These are phyloP conservation scores for Basipetospora chlamydospora DNA, from an alignment of 2,329 filamentous ascomycete genomes.

Conservation along the genomic window DNA sequence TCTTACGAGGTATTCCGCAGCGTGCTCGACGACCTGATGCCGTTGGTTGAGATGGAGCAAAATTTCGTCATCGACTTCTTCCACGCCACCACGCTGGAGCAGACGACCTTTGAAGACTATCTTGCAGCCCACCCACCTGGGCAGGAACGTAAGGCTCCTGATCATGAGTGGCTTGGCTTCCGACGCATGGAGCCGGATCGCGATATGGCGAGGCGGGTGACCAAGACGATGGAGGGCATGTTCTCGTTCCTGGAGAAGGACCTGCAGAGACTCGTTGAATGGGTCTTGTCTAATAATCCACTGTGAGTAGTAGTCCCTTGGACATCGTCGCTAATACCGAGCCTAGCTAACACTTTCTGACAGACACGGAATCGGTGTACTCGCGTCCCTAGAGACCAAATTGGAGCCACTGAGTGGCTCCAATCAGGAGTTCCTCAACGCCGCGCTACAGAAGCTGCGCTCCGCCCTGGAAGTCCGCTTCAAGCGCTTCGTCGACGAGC, in stretches of 20 bases:
- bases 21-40: slow-evolving; percentile 67
- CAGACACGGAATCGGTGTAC: slow-evolving; percentile 78
- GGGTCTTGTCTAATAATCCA: slow-evolving; percentile 67
- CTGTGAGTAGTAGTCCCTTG: slow-evolving; percentile 62
- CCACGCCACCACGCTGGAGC: slow-evolving; percentile 76
- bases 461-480: slow-evolving; percentile 61
- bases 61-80: slow-evolving; percentile 97
- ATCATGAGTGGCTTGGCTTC: slow-evolving; percentile 9
- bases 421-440: slow-evolving; percentile 83
- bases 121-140: slow-evolving; percentile 48
- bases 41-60: slow-evolving; percentile 80
- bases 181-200: slow-evolving; percentile 72
- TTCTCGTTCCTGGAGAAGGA: slow-evolving; percentile 72
- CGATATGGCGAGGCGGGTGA: slow-evolving; percentile 67
- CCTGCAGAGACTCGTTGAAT: slow-evolving; percentile 66
- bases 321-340: no score
- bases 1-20: slow-evolving; percentile 72
- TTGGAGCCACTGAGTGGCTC: slow-evolving; percentile 69
- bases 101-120: slow-evolving; percentile 68
- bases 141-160: slow-evolving; percentile 6
- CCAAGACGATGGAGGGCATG: slow-evolving; percentile 78
- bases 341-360: slow-evolving; percentile 9
- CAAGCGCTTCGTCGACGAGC: slow-evolving; percentile 81
- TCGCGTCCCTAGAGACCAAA: slow-evolving; percentile 68
- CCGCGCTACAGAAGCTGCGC: slow-evolving; percentile 65